Base-by-base conservation (phyloP, 139 green algal species). In the Volvox reticuliferus region DNA sequence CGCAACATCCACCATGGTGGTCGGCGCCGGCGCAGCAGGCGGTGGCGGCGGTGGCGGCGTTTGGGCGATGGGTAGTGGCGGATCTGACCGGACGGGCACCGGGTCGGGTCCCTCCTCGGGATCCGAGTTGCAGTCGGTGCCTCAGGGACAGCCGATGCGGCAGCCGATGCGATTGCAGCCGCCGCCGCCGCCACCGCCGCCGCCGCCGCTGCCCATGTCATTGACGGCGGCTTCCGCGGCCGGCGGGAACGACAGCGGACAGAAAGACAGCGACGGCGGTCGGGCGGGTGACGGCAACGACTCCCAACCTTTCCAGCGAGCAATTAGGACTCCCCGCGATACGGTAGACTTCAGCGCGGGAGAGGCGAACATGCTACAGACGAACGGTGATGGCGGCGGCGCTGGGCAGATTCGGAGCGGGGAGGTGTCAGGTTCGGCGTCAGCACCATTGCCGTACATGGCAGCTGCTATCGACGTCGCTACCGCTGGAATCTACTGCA, bases 121-220 rank as follows among this genome's bases (percentile, higher is more conserved):
- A 20, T 78, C 62, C 22, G 63, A 88, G 19, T 17, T 88, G 79
- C 79, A 68, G 79, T 85, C 79, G 19, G 79, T 26, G 33, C 76
- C 32, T 2, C 30, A 68, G 14, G 26, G 9, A 33, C 79, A 12
- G 73, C 77, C 35, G 32, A 26, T n/a, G 32, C 21, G 3, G 16
- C 33, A 32, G 28, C 16, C 28, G n/a, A 30, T 22, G 61, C 12
- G 28, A 0, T 30, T 30, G 80, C 55, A 87, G 80, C 80, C 21
- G 80, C 32, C 21, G 44, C 37, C 19, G 79, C 61, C 9, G 73
- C 22, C 22, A 44, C 78, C 36, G 80, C 55, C 73, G 80, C 80
- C 21, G 80, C 32, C 21, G 44, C 37, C 19, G 79, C 61, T 33
- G 73, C 22, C 22, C 67, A 28, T 75, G 67, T 28, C 22, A 26